phyloP scores from a whole-genome alignment of 495 filamentous ascomycete genomes.

The Immersiella caudata region DNA sequence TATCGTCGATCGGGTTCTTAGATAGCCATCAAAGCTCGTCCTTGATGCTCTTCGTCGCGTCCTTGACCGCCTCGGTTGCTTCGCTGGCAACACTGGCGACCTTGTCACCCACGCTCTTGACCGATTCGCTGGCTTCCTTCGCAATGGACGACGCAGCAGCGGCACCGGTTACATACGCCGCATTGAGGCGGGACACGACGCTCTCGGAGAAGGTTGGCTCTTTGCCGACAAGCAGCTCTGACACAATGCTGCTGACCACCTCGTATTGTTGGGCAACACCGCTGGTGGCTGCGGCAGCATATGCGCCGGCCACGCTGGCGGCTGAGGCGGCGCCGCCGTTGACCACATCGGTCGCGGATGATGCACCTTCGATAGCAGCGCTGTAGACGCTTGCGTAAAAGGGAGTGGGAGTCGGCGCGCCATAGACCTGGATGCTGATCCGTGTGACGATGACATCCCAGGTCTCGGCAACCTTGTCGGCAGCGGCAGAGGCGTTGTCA shows the following conservation, averaged over 20 bases:
- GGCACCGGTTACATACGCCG: slow-evolving; percentile 52
- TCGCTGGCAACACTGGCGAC: slow-evolving; percentile 34
- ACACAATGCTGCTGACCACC: slow-evolving; percentile 70
- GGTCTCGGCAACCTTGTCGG: slow-evolving; percentile 47
- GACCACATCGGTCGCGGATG: slow-evolving; percentile 35
- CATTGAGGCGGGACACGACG: slow-evolving; percentile 69
- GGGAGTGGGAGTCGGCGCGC: slow-evolving; percentile 63
- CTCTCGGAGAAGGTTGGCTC: slow-evolving; percentile 84
- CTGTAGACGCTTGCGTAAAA: slow-evolving; percentile 55
- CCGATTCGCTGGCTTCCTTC: slow-evolving; percentile 42
- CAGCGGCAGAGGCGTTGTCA: slow-evolving; percentile 32
- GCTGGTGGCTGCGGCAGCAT: slow-evolving; percentile 56
- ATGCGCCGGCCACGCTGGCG: slow-evolving; percentile 56
- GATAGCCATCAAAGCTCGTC: slow-evolving; percentile 58
- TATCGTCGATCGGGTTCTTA: not conserved
- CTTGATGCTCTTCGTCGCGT: slow-evolving; percentile 48
- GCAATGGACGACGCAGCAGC: slow-evolving; percentile 41
- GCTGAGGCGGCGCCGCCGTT: slow-evolving; percentile 43
- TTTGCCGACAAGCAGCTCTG: slow-evolving; percentile 74
- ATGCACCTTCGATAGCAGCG: slow-evolving; percentile 33
- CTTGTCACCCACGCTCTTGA: too few species aligned
- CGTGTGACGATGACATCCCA: slow-evolving; percentile 71
- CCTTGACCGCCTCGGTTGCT: slow-evolving; percentile 52
- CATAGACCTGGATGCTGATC: slow-evolving; percentile 72
- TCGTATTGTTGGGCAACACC: slow-evolving; percentile 63